Conservation (phyloP, 805 yeast genomes). For the Kazachstania taianensis region DNA sequence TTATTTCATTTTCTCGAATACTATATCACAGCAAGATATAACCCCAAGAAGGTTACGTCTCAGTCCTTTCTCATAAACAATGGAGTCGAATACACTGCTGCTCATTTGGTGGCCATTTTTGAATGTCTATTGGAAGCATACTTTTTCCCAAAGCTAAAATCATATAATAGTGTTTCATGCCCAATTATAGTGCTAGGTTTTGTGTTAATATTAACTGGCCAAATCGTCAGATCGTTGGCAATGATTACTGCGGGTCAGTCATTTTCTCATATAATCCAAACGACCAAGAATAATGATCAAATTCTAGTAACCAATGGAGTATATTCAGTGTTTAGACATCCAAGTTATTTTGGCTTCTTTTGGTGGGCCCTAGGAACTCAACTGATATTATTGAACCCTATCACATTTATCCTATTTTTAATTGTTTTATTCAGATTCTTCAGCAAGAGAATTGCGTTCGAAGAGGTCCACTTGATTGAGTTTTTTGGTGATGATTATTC, state of each 20-base stretch:
- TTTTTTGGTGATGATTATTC: conserved; percentile 68
- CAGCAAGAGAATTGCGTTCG: conserved; percentile 51
- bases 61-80: conserved; percentile 64
- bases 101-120: conserved; percentile 44
- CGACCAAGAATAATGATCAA: conserved; percentile 45
- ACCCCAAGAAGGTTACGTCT: conserved; percentile 51
- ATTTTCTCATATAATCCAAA: conserved; percentile 71
- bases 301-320: conserved; percentile 63
- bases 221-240: conserved; percentile 55
- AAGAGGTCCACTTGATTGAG: conserved; percentile 51
- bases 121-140: conserved; percentile 40
- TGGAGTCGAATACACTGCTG: conserved; percentile 46
- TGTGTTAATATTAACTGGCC: conserved; percentile 46
- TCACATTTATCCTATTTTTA: conserved; percentile 45
- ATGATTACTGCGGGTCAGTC: conserved; percentile 85
- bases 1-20: conserved; percentile 78
- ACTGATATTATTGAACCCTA: conserved; percentile 54
- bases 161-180: background rate
- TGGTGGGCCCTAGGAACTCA: conserved; percentile 92
- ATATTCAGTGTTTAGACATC: conserved; percentile 65
- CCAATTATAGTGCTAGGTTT: conserved; percentile 33
- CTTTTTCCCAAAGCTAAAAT: conserved; percentile 33
- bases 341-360: conserved; percentile 83
- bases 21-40: conserved; percentile 65
- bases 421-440: conserved; percentile 63